Evolutionary conservation across 352 stramenopile genomes (phyloP), one percentile per base, ranked within the genome.

Genomic region (Paralagenidium karlingii): DNA sequence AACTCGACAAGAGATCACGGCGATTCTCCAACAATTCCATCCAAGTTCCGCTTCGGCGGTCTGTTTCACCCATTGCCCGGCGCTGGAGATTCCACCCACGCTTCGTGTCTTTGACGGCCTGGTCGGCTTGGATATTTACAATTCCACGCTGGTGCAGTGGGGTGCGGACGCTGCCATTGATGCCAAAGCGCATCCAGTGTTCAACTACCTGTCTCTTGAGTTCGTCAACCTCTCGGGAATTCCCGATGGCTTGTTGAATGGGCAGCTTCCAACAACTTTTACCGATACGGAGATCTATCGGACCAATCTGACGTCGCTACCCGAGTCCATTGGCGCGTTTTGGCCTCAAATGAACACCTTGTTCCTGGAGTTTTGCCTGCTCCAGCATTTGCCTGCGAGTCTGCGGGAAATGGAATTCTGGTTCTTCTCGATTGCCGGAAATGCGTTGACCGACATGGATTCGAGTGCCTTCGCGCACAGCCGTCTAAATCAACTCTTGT

Each of bases 251-350:
- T 24, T 63, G 13, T 30, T 57, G 20, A 25, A 43, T 24, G 33
- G 1, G 7, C 15, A 51, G 9, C 44, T 76, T 0, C 68, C 64
- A 0, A 43, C 40, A 3, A 54, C 62, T 4, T 47, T 75, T n/a
- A 63, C 37, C 8, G 68, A 79, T 19, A 60, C 68, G 27, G 62
- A 75, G 32, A 63, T 75, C 16, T 51, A 47, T 1, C 19, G 50
- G 7, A 60, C 56, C 6, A 75, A 75, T n/a, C 34, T 67, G n/a
- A 57, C 45, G 0, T 3, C 40, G 3, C 44, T 67, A 21, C 54
- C 62, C 0, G 19, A 39, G 2, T 45, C 64, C 15, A 47, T 71
- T 13, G 20, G 49, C 19, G 19, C 60, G 18, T 18, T 25, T 0
- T 67, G 54, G 56, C 40, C 43, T 26, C 45, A 47, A 7, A 59